A percentile compares a stretch with the other conserved stretches of the same genome.
These are phyloP conservation scores for Suhomyces canberraensis DNA, from an alignment of 805 yeast species.

Conservation along the genomic window DNA sequence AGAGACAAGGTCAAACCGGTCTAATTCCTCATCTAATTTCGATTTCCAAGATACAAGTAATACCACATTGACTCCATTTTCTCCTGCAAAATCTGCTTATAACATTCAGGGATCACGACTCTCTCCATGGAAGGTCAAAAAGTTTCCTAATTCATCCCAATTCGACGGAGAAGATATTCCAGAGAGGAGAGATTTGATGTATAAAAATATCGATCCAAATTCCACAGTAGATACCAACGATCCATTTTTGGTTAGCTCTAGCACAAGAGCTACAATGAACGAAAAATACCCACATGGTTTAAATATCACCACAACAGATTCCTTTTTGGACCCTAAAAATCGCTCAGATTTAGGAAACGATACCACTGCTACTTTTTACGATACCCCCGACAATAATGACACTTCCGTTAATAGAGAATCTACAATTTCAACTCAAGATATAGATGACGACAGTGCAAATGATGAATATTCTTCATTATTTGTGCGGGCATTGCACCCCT, in stretches of 20 bases:
- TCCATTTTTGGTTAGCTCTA: constrained; percentile 12
- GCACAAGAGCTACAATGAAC: constrained; percentile 5
- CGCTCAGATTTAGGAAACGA: neutral
- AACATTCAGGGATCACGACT: constrained; percentile 10
- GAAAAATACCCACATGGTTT: constrained; percentile 21
- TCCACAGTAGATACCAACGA: constrained; percentile 18
- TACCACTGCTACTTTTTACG: neutral
- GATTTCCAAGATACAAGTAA: constrained; percentile 5
- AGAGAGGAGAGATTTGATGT: constrained; percentile 24
- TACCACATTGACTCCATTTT: neutral
- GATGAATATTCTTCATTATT: constrained; percentile 51
- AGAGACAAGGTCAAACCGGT: neutral
- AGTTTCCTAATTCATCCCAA: neutral
- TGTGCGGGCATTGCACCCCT: constrained; percentile 56
- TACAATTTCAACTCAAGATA: constrained; percentile 1
- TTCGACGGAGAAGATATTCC: constrained; percentile 22
- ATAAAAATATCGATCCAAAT: constrained; percentile 14
- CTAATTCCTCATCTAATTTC: constrained; percentile 8
- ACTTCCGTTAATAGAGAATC: constrained; percentile 2
- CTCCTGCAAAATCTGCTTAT: constrained; percentile 3
- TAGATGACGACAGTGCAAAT: constrained; percentile 30
- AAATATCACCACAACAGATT: constrained; percentile 20
- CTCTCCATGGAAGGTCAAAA: constrained; percentile 2
- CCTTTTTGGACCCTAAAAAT: constrained; percentile 15
- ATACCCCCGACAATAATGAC: neutral